Evolutionary conservation across 768 basidiomycete genomes (phyloP), one percentile per base, ranked within the genome.

Genomic region (Megacollybia marginata): DNA sequence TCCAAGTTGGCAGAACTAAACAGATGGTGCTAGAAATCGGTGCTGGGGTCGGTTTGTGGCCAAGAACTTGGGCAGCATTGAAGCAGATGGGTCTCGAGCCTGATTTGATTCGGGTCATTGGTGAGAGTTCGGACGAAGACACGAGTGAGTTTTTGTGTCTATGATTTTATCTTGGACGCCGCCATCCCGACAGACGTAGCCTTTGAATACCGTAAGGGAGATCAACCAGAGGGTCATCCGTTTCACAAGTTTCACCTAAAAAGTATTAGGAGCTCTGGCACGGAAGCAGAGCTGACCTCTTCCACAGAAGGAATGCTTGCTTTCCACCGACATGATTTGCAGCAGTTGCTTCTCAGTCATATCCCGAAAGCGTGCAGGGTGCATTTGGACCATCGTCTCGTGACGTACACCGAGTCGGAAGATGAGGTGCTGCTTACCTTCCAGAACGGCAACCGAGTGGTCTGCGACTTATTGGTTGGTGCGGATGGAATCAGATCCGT

Each of bases 281-380:
- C 23, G 23, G 23, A 28, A 28, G 23, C 6, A 28, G 2, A 28
- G 23, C 23, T 28, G 23, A 28, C 23, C 6, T 28, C 23, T 28
- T 28, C 23, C 6, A 28, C 19, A 68, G 67, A 56, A 9, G 65
- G 64, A 9, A 36, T 51, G 1, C 47, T 65, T 31, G 42, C 42
- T 7, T 63, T 57, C 47, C 77, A 77, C 52, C 69, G 78, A 32
- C 67, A 70, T 5, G 73, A 78, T 48, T 67, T 79, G 42, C 74
- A 76, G 36, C 48, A 59, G 9, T 62, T 68, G 9, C 59, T 79
- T 18, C 60, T 78, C 32, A 59, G 63, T 9, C 58, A 66, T 51
- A 52, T 77, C 38, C 55, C 64, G 2, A 44, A 65, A 2, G 56
- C 57, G 6, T 66, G 59, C 51, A 62, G 55, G 19, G 60, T 66